These are phyloP conservation scores for Colletotrichum kahawae DNA, from an alignment of 2,329 filamentous ascomycete species.

Conservation along the genomic window DNA sequence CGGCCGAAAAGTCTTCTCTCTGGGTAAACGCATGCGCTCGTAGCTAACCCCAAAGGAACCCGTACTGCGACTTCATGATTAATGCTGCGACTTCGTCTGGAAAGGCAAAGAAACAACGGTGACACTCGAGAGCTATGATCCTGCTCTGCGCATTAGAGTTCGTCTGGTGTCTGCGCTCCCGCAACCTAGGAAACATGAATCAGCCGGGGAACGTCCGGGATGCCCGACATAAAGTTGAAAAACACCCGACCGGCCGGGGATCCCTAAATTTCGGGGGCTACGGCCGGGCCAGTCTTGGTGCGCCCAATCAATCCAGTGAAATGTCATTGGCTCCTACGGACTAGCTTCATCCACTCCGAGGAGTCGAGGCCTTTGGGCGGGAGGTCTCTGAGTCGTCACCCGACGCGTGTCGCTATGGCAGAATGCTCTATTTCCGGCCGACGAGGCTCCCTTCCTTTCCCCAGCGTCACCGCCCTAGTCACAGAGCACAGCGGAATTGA, in stretches of 20 bases:
- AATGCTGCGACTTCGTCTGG: background rate
- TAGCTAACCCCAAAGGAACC: background rate
- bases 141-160: background rate
- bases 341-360: background rate
- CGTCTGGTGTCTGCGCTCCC: background rate
- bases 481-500: background rate
- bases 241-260: background rate
- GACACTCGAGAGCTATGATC: background rate
- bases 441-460: background rate
- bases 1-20: background rate
- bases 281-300: background rate
- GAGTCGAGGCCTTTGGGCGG: background rate
- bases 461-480: background rate
- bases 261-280: background rate
- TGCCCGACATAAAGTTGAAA: background rate
- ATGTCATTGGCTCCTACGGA: background rate
- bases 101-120: background rate
- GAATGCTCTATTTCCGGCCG: background rate
- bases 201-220: background rate
- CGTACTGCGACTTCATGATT: background rate
- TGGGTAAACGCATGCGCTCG: background rate
- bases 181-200: background rate
- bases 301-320: background rate
- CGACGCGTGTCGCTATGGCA: background rate
- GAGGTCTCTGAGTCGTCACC: background rate